Conservation (phyloP, 176 grass and related monocot genomes). For the Cenchrus fungigraminus region DNA sequence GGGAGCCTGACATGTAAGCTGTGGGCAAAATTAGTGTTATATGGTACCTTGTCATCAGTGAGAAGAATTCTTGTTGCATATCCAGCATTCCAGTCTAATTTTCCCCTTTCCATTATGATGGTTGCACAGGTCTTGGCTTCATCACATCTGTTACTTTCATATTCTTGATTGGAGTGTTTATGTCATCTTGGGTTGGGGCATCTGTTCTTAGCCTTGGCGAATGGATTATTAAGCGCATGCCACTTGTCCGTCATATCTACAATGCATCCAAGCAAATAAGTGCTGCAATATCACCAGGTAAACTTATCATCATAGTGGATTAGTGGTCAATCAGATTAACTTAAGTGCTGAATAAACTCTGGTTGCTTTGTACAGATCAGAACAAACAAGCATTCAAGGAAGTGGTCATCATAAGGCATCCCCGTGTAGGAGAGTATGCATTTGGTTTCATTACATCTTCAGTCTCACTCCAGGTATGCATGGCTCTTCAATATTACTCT, state of each 20-base stretch:
- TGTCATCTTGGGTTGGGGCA: slow-evolving; percentile 98
- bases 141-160: slow-evolving; percentile 94
- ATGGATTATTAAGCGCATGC: slow-evolving; percentile 99
- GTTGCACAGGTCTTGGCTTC: slow-evolving; percentile 83
- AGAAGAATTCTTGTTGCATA: slow-evolving; percentile 10
- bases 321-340: neutral
- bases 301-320: slow-evolving; percentile 1
- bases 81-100: neutral
- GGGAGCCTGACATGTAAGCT: neutral
- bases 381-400: slow-evolving; percentile 99
- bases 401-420: slow-evolving; percentile 96
- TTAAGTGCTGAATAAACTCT: slow-evolving; percentile 22
- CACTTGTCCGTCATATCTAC: slow-evolving; percentile 97
- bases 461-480: slow-evolving; percentile 82
- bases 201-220: slow-evolving; percentile 94
- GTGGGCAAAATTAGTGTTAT: slow-evolving; percentile 17
- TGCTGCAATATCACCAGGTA: slow-evolving; percentile 97
- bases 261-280: slow-evolving; percentile 99
- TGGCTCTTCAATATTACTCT: neutral
- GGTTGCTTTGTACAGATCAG: slow-evolving; percentile 66
- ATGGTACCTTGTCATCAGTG: slow-evolving; percentile 8
- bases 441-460: slow-evolving; percentile 98
- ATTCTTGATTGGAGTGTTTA: slow-evolving; percentile 90
- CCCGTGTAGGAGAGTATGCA: slow-evolving; percentile 92
- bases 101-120: slow-evolving; percentile 12